Evolutionary conservation across 352 stramenopile species (phyloP), one percentile per base, ranked within the genome.

Genomic region (Globisporangium rhizosaccharum): DNA sequence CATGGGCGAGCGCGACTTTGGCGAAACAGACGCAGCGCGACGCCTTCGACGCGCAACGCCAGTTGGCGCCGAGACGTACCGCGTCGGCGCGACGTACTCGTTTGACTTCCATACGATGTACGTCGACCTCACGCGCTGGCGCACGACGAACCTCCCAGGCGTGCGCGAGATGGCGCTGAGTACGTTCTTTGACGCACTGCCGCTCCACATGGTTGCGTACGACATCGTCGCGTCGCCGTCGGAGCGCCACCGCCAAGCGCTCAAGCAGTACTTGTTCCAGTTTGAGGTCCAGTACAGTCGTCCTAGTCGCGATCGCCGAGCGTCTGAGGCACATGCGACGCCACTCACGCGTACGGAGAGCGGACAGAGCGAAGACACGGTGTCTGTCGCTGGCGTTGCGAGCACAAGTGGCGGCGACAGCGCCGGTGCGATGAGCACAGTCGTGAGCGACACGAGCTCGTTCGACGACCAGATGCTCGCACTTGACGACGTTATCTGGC

Each of bases 81-180:
- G 70, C 9, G 72, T 92, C 8, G 82, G 75, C n/a, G 56, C 68
- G 7, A 95, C 80, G 36, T 95, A 95, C 62, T 91, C 85, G 54
- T 95, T 95, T 68, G 78, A 95, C 42, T 95, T 95, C 60, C 83
- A 95, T 68, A 95, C 83, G 1, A 93, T 93, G 83, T 93, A 93
- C 61, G 82, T 92, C 47, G 79, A 95, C 57, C 64, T 95, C 59
- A 78, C 74, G 10, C 69, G 72, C 33, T 95, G 85, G 85, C 78
- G 88, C 59, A 92, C 85, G 2, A 71, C 82, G 11, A 95, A 95
- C 53, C 61, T 95, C 5, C 85, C 85, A 0, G 77, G 80, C 1
- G 53, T 95, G 15, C 87, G 72, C 48, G 79, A 88, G 41, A 85
- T 95, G 76, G 64, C 79, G 28, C 66, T 95, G 0, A 74, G 77